Evolutionary conservation across 441 rosid genomes (phyloP).

Genomic region (Gossypium schwendimanii): DNA sequence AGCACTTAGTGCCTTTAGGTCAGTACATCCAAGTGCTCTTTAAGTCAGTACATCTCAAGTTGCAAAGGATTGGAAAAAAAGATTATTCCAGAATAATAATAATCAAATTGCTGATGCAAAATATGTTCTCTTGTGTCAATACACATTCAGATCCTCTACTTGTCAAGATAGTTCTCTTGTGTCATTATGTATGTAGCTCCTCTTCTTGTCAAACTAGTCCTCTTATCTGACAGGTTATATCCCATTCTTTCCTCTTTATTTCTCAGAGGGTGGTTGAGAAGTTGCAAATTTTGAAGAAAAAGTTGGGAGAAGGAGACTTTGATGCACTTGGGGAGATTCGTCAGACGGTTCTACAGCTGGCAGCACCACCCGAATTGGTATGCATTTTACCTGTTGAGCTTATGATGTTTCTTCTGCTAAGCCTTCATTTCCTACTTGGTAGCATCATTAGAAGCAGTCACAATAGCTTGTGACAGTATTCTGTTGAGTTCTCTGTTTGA

Average conservation of each 20-base stretch:
- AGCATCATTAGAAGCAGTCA: neutral
- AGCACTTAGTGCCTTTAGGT: neutral
- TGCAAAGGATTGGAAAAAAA: neutral
- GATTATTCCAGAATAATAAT: neutral
- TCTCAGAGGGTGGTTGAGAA: constrained; percentile 63
- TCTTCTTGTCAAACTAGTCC: neutral
- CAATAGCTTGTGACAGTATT: neutral
- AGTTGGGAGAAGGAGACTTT: constrained; percentile 52
- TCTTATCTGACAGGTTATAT: neutral
- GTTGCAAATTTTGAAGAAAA: constrained; percentile 56
- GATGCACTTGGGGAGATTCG: constrained; percentile 66
- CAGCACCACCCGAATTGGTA: constrained; percentile 75
- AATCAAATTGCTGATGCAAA: neutral
- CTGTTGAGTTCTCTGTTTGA: neutral
- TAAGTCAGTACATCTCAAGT: neutral
- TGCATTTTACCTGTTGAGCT: constrained; percentile 11
- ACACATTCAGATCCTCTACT: neutral
- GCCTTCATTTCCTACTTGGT: neutral
- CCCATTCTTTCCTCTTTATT: constrained; percentile 13
- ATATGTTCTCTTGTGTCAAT: neutral
- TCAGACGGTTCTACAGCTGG: constrained; percentile 56
- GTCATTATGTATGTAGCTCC: neutral
- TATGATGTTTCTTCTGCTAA: constrained; percentile 2
- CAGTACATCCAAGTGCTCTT: neutral
- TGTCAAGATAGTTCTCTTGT: neutral